These are phyloP conservation scores for Populus simonii DNA, from an alignment of 345 rosid genomes.

Conservation along the genomic window DNA sequence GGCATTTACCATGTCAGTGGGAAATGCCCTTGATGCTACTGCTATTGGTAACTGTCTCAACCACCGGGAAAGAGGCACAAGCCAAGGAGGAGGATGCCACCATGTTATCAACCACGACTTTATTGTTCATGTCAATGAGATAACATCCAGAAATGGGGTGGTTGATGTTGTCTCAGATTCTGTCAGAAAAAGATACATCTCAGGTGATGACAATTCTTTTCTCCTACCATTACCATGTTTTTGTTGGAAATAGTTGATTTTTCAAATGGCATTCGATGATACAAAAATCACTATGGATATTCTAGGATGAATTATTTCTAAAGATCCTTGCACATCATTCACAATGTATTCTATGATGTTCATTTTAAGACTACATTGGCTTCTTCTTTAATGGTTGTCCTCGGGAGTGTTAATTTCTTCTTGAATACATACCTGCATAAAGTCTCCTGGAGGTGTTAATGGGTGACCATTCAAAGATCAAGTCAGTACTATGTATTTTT, in stretches of 20 bases:
- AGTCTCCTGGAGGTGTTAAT: no score
- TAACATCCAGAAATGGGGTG: conserved; percentile 71
- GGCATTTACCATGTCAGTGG: conserved; percentile 87
- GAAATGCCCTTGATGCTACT: conserved; percentile 77
- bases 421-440: no score
- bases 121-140: conserved; percentile 60
- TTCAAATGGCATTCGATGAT: no score
- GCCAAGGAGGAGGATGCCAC: conserved; percentile 91
- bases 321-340: no score
- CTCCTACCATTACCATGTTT: background rate
- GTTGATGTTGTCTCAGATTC: conserved; percentile 79
- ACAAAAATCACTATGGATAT: no score
- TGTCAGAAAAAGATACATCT: conserved; percentile 77
- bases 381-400: background rate
- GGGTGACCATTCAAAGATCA: no score
- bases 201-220: conserved; percentile 42
- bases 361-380: no score
- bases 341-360: no score
- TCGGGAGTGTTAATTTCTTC: background rate
- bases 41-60: conserved; percentile 77
- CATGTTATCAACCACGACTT: conserved; percentile 73
- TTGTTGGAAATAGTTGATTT: background rate
- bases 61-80: conserved; percentile 78
- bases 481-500: no score
- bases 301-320: no score